Conservation (phyloP, 495 filamentous ascomycete genomes). For the Penicillium canescens region DNA sequence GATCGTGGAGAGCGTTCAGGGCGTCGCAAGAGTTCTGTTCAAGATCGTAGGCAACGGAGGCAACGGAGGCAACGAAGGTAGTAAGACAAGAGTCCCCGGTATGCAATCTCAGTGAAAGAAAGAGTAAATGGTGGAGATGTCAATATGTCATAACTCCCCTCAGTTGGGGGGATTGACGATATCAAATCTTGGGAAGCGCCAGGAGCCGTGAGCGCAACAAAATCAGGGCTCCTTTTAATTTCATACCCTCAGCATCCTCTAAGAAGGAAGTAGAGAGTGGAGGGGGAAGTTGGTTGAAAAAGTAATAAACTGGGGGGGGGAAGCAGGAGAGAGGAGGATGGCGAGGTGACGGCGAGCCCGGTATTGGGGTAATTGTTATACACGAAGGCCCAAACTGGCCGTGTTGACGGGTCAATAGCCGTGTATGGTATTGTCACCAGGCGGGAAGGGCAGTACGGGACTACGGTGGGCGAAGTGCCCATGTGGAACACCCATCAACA, state of each 20-base stretch:
- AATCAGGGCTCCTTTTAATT: constrained; percentile 44
- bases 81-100: constrained; percentile 13
- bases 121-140: constrained; percentile 21
- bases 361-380: constrained; percentile 24
- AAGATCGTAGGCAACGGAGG: constrained; percentile 37
- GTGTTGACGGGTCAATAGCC: not conserved
- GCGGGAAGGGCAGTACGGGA: constrained; percentile 9
- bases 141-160: constrained; percentile 35
- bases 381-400: not conserved
- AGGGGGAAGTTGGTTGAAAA: constrained; percentile 22
- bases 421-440: constrained; percentile 24
- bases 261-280: constrained; percentile 13
- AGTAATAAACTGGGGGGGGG: constrained; percentile 22
- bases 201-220: constrained; percentile 51
- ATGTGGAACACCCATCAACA: constrained; percentile 17
- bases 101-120: constrained; percentile 16
- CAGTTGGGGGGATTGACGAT: constrained; percentile 16
- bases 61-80: constrained; percentile 21
- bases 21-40: constrained; percentile 39
- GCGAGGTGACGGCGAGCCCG: constrained; percentile 23
- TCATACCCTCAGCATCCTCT: constrained; percentile 52
- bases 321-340: constrained; percentile 22
- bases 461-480: constrained; percentile 28
- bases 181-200: constrained; percentile 37
- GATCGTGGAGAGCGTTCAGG: constrained; percentile 43